Evolutionary conservation across 2,329 filamentous ascomycete genomes (phyloP).

Genomic region (Colletotrichum lini): DNA sequence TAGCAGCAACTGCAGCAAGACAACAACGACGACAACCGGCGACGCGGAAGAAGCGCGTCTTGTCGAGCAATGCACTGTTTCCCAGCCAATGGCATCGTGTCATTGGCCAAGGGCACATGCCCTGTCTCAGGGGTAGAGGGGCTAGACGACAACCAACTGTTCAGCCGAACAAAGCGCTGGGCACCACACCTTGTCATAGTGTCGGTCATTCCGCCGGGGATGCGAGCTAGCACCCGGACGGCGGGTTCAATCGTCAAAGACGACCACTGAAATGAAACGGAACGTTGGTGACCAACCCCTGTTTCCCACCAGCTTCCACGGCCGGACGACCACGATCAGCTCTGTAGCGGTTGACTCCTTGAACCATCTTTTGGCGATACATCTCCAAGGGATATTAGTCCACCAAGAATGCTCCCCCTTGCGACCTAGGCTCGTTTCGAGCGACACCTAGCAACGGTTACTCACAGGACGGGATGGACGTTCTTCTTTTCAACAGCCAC

Average conservation of each 20-base stretch:
- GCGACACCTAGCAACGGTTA: slow-evolving; percentile 18
- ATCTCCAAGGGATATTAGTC: neutral
- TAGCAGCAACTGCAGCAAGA: neutral
- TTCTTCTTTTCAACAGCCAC: neutral
- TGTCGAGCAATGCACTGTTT: slow-evolving; percentile 17
- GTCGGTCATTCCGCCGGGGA: slow-evolving; percentile 10
- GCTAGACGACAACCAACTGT: slow-evolving; percentile 13
- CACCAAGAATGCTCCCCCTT: slow-evolving; percentile 22
- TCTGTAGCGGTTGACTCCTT: neutral
- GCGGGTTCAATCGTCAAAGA: slow-evolving; percentile 8
- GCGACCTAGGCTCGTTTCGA: slow-evolving; percentile 26
- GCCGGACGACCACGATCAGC: slow-evolving; percentile 4
- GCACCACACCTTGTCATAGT: slow-evolving; percentile 21
- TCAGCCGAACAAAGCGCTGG: slow-evolving; percentile 28
- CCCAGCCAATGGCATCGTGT: slow-evolving; percentile 12
- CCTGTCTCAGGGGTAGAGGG: slow-evolving; percentile 28
- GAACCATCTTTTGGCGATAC: neutral
- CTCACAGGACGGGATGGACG: slow-evolving; percentile 25
- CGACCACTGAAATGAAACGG: slow-evolving; percentile 15
- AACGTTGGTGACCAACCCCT: slow-evolving; percentile 1
- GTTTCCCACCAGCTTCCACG: slow-evolving; percentile 8
- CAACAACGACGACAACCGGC: slow-evolving; percentile 1
- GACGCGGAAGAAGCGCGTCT: slow-evolving; percentile 32
- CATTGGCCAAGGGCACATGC: slow-evolving; percentile 28
- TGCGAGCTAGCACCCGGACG: slow-evolving; percentile 12